Percentiles rank a stretch among this genome's conserved stretches.
Conservation (phyloP, 768 basidiomycete species). For the Antrodiella citrinella region DNA sequence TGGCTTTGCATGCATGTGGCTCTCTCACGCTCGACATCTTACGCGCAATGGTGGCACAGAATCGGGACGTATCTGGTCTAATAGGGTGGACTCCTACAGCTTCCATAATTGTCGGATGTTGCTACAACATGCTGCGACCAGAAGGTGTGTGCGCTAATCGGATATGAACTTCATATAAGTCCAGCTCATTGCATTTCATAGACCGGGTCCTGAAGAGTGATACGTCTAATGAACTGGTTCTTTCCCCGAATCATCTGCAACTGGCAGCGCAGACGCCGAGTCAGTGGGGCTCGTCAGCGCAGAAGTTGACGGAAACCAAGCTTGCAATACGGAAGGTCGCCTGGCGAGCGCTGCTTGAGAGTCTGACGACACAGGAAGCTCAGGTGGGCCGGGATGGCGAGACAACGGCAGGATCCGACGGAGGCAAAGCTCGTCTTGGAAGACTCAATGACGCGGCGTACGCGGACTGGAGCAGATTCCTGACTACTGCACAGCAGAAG, state of each 20-base stretch:
- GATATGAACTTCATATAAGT: not conserved
- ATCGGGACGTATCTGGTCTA: not conserved
- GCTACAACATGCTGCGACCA: constrained; percentile 62
- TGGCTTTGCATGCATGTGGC: constrained; percentile 72
- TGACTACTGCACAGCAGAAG: constrained; percentile 14
- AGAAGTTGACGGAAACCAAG: constrained; percentile 27
- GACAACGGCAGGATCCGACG: not conserved
- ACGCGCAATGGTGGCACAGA: constrained; percentile 31
- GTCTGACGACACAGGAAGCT: constrained; percentile 2
- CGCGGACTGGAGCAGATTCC: constrained; percentile 39
- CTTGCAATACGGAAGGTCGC: constrained; percentile 60
- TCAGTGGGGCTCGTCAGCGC: constrained; percentile 43
- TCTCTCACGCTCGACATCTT: constrained; percentile 62
- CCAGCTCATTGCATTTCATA: not conserved
- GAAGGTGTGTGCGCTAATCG: constrained; percentile 29
- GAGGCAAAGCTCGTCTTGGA: constrained; percentile 33
- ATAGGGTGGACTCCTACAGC: constrained; percentile 41
- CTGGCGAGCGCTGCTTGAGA: constrained; percentile 59
- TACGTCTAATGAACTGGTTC: constrained; percentile 18
- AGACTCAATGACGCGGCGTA: constrained; percentile 45
- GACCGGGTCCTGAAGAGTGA: constrained; percentile 51
- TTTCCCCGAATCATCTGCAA: constrained; percentile 50
- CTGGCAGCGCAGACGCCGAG: constrained; percentile 66
- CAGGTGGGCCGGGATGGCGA: not conserved
- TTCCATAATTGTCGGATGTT: constrained; percentile 65